Conservation (phyloP, 2,329 filamentous ascomycete species). For the Aspergillus japonicus region DNA sequence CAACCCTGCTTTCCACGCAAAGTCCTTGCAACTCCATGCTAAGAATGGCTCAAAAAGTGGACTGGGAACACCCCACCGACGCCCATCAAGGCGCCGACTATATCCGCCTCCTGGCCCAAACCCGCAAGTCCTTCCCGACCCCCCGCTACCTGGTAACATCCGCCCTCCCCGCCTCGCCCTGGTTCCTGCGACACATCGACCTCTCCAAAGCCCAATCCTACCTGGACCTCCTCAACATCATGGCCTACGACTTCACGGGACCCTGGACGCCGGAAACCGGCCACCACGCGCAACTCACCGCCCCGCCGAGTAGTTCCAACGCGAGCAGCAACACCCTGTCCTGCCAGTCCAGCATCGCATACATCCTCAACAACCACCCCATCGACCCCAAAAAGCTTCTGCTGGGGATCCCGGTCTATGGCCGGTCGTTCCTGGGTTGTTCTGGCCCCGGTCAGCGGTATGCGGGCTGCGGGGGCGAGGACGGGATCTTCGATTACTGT, state of each 20-base stretch:
- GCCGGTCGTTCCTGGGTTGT: constrained; percentile 69
- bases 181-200: constrained; percentile 68
- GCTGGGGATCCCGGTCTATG: constrained; percentile 73
- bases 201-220: constrained; percentile 61
- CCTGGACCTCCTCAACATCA: constrained; percentile 74
- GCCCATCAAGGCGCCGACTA: constrained; percentile 68
- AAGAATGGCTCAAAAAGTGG: constrained; percentile 53
- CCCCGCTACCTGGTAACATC: constrained; percentile 69
- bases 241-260: constrained; percentile 77
- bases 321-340: constrained; percentile 46
- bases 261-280: constrained; percentile 67
- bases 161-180: constrained; percentile 67
- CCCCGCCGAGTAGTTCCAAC: constrained; percentile 38
- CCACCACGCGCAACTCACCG: constrained; percentile 74
- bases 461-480: constrained; percentile 54
- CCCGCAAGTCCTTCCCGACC: constrained; percentile 67
- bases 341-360: constrained; percentile 64
- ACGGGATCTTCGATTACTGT: constrained; percentile 72
- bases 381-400: constrained; percentile 71
- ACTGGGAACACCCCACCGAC: constrained; percentile 75
- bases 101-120: constrained; percentile 63
- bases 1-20: no score
- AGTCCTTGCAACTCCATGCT: no score
- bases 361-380: constrained; percentile 60
- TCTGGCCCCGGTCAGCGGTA: constrained; percentile 64